Conservation (phyloP, 192 early-diverging fungal genomes). For the Linnemannia schmuckeri region DNA sequence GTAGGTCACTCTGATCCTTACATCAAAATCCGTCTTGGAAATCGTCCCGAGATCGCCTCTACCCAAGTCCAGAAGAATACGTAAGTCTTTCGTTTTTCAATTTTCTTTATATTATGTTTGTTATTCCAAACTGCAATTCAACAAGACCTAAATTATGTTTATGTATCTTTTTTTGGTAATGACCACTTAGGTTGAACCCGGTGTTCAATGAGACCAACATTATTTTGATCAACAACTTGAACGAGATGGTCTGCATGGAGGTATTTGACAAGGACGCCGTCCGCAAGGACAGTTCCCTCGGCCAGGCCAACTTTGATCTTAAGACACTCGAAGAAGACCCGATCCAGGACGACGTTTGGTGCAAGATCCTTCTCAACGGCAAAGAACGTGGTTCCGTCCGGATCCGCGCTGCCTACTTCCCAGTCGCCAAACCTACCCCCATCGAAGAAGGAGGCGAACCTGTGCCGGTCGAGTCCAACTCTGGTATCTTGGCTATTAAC, state of each 20-base stretch:
- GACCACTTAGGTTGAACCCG: slow-evolving; percentile 65
- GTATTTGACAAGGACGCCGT: slow-evolving; percentile 85
- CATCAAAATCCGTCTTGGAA: slow-evolving; percentile 76
- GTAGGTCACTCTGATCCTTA: slow-evolving; percentile 93
- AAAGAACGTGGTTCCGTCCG: slow-evolving; percentile 47
- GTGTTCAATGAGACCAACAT: slow-evolving; percentile 85
- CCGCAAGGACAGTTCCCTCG: slow-evolving; percentile 76
- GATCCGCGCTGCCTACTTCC: slow-evolving; percentile 44
- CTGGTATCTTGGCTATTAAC: slow-evolving; percentile 76
- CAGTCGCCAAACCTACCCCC: slow-evolving; percentile 22
- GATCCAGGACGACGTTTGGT: slow-evolving; percentile 60
- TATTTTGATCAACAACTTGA: slow-evolving; percentile 78
- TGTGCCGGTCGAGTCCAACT: slow-evolving; percentile 58
- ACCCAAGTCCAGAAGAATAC: slow-evolving; percentile 79
- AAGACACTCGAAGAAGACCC: slow-evolving; percentile 58
- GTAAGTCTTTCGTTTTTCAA: neutral
- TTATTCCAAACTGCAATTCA: neutral
- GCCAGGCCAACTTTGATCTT: slow-evolving; percentile 64
- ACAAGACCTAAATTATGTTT: neutral
- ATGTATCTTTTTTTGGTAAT: neutral
- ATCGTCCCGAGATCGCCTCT: slow-evolving; percentile 67
- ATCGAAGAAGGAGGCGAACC: slow-evolving; percentile 25
- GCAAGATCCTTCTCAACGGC: slow-evolving; percentile 41
- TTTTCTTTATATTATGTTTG: neutral
- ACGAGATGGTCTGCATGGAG: slow-evolving; percentile 80